Evolutionary conservation across 2,329 filamentous ascomycete species (phyloP).

Genomic region (Escovopsis weberi): DNA sequence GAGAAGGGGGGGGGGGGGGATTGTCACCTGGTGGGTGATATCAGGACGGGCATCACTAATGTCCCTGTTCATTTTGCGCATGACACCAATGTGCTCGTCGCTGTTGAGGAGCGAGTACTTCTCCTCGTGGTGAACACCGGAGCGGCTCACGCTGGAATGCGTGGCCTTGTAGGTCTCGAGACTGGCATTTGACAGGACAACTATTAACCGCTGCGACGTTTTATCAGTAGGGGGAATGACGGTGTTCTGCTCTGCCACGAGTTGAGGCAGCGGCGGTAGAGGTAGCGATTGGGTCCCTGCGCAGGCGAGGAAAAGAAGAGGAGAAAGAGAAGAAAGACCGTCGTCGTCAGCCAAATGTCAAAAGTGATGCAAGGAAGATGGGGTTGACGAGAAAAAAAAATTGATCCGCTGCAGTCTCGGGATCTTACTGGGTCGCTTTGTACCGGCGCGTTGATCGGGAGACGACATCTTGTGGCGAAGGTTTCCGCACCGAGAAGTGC

Average conservation of each 20-base stretch:
- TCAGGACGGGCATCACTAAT: slow-evolving; percentile 96
- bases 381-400: neutral
- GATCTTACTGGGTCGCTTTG: slow-evolving; percentile 29
- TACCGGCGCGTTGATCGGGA: slow-evolving; percentile 25
- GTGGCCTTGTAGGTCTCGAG: slow-evolving; percentile 94
- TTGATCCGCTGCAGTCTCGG: neutral
- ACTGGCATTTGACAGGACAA: slow-evolving; percentile 92
- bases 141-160: slow-evolving; percentile 51
- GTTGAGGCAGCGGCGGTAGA: slow-evolving; percentile 74
- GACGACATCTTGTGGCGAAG: slow-evolving; percentile 19
- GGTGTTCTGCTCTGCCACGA: slow-evolving; percentile 83
- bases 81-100: slow-evolving; percentile 96
- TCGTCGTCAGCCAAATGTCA: too few relatives aligned
- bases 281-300: slow-evolving; percentile 87
- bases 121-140: slow-evolving; percentile 60
- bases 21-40: slow-evolving; percentile 86
- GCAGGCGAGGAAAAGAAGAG: neutral
- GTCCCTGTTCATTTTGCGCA: slow-evolving; percentile 98
- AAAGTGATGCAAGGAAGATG: too few relatives aligned
- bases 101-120: slow-evolving; percentile 97
- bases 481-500: neutral
- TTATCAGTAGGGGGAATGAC: slow-evolving; percentile 79
- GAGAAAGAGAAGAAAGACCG: too few relatives aligned
- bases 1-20: slow-evolving; percentile 20
- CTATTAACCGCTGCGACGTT: slow-evolving; percentile 79